A percentile compares a stretch with the other conserved stretches of the same genome.
These are phyloP conservation scores for Strobilomyces echinocephalus DNA, from an alignment of 768 basidiomycete species.

Conservation along the genomic window DNA sequence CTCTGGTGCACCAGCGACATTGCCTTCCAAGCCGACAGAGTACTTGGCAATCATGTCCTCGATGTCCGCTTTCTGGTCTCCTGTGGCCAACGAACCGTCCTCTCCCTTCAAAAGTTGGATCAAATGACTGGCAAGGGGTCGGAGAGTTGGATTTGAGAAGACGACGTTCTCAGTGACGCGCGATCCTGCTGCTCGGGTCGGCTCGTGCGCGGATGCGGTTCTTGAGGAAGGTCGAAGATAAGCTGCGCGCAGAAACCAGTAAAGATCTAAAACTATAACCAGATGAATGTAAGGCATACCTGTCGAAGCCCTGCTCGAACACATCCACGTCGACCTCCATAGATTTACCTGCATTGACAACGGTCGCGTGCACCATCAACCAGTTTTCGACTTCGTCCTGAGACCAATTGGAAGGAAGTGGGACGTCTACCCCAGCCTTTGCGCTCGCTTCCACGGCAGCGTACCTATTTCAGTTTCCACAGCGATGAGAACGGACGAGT, in stretches of 20 bases:
- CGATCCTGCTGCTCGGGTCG: too few relatives aligned
- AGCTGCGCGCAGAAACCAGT: slow-evolving; percentile 3
- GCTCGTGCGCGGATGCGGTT: too few relatives aligned
- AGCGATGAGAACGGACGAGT: too few relatives aligned
- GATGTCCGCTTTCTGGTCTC: too few relatives aligned
- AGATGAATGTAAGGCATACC: slow-evolving; percentile 10
- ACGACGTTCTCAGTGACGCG: too few relatives aligned
- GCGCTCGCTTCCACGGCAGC: slow-evolving; percentile 23
- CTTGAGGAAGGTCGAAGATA: slow-evolving; percentile 37
- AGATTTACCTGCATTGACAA: slow-evolving; percentile 7
- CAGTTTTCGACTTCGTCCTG: slow-evolving; percentile 6
- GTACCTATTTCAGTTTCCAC: slow-evolving; percentile 20
- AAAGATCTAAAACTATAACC: not conserved
- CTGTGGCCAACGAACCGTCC: too few relatives aligned
- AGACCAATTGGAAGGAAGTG: slow-evolving; percentile 25
- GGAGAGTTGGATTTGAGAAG: too few relatives aligned
- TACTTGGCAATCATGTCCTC: too few relatives aligned
- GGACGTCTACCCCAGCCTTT: slow-evolving; percentile 18
- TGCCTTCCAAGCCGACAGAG: too few relatives aligned
- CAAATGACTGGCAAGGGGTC: too few relatives aligned
- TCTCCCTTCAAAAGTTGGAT: too few relatives aligned
- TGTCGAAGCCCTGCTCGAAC: slow-evolving; percentile 37
- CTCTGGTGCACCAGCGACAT: too few relatives aligned
- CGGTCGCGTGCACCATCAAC: slow-evolving; percentile 14
- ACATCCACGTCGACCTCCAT: slow-evolving; percentile 17